phyloP scores from a whole-genome alignment of 179 eudicot genomes.

The Silene coronaria region DNA sequence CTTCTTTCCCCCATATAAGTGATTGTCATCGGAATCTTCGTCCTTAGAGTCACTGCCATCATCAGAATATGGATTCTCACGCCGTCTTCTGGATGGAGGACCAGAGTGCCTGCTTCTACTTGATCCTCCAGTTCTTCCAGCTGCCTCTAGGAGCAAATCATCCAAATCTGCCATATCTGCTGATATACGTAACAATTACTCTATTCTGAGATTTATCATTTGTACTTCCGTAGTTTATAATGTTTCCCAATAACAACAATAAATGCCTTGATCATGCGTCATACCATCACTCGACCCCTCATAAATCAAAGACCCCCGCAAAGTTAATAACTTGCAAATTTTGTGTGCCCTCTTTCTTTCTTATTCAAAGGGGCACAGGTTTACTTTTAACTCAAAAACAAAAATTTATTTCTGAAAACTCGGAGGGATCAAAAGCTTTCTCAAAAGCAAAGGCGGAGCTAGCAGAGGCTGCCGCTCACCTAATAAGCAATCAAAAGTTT shows the following conservation, averaged over 20 bases:
- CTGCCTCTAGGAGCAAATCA: constrained; percentile 86
- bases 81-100: constrained; percentile 62
- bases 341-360: not conserved
- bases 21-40: constrained; percentile 84
- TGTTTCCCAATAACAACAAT: not conserved
- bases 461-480: too few species aligned
- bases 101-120: constrained; percentile 65
- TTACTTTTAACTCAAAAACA: not conserved
- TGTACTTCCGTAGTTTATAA: not conserved
- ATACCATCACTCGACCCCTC: not conserved
- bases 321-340: not conserved
- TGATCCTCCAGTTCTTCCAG: constrained; percentile 70
- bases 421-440: not conserved
- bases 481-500: too few species aligned
- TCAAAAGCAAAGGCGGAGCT: not conserved
- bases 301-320: not conserved
- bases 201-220: not conserved
- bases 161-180: constrained; percentile 70
- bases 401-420: not conserved
- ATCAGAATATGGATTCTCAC: constrained; percentile 64
- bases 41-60: constrained; percentile 86
- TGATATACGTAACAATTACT: constrained; percentile 2
- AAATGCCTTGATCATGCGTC: not conserved
- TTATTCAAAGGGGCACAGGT: not conserved
- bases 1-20: constrained; percentile 58